These are phyloP conservation scores for Dactylellina drechsleri DNA, from an alignment of 2,329 filamentous ascomycete species.

Conservation along the genomic window DNA sequence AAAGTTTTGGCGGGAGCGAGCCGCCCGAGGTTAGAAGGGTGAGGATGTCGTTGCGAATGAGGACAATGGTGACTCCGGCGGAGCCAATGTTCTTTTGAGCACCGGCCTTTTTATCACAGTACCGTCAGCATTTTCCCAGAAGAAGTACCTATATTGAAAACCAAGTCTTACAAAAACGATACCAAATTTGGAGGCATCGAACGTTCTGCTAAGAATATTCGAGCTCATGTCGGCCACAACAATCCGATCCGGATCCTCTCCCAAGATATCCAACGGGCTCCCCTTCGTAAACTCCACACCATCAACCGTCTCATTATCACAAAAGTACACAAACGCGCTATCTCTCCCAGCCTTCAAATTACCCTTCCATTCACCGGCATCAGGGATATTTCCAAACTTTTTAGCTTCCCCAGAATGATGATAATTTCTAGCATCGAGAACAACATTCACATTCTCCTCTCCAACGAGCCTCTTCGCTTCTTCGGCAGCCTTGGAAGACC, in stretches of 20 bases:
- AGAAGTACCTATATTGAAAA: slow-evolving; percentile 5
- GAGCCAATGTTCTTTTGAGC: slow-evolving; percentile 94
- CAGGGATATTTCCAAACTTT: slow-evolving; percentile 86
- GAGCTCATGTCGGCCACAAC: slow-evolving; percentile 94
- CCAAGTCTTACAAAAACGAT: slow-evolving; percentile 76
- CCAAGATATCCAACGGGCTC: slow-evolving; percentile 71
- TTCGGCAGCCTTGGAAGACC: slow-evolving; percentile 87
- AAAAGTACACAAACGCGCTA: slow-evolving; percentile 82
- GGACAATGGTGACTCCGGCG: slow-evolving; percentile 84
- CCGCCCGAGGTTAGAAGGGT: slow-evolving; percentile 73
- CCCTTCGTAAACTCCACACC: slow-evolving; percentile 82
- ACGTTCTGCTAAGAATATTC: slow-evolving; percentile 84
- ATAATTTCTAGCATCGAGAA: slow-evolving; percentile 69
- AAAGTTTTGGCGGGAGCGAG: slow-evolving; percentile 69
- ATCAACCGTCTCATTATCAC: slow-evolving; percentile 93
- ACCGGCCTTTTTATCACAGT: slow-evolving; percentile 66
- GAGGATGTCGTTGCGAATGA: slow-evolving; percentile 83
- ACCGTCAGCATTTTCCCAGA: not conserved
- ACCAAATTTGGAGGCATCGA: slow-evolving; percentile 82
- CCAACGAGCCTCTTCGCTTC: slow-evolving; percentile 83
- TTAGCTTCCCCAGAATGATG: slow-evolving; percentile 65
- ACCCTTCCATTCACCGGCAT: slow-evolving; percentile 79
- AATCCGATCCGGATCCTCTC: slow-evolving; percentile 74
- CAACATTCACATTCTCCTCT: slow-evolving; percentile 81
- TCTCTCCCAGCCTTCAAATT: slow-evolving; percentile 69